Conservation (phyloP, 331 rosid genomes). For the Acacia concinna region DNA sequence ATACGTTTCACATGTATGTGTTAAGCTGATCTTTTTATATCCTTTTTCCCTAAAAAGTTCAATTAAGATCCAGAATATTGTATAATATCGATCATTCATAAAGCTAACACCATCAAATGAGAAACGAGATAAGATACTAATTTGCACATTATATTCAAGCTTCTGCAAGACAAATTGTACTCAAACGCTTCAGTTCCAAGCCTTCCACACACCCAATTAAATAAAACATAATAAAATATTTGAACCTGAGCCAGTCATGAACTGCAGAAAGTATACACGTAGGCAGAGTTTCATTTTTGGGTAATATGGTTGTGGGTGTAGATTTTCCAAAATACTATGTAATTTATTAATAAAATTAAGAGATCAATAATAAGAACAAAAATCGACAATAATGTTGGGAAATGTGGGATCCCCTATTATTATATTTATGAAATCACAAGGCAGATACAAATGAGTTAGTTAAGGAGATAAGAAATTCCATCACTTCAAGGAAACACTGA, state of each 20-base stretch:
- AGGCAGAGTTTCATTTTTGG: background rate
- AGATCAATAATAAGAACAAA: background rate
- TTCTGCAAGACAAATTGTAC: slow-evolving; percentile 21
- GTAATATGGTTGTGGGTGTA: background rate
- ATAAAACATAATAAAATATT: slow-evolving; percentile 5
- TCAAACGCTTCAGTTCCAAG: slow-evolving; percentile 17
- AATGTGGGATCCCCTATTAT: slow-evolving; percentile 37
- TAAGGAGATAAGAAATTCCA: slow-evolving; percentile 57
- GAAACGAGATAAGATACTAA: background rate
- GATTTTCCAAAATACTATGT: background rate
- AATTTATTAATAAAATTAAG: background rate
- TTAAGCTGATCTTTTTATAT: background rate
- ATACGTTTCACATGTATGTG: background rate
- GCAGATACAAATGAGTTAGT: slow-evolving; percentile 50
- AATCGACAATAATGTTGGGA: slow-evolving; percentile 33
- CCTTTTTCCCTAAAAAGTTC: background rate
- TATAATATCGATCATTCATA: background rate
- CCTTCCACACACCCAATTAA: slow-evolving; percentile 13
- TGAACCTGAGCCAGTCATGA: slow-evolving; percentile 15
- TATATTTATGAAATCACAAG: slow-evolving; percentile 26
- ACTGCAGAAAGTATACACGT: background rate
- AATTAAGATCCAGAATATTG: background rate
- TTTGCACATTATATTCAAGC: background rate
- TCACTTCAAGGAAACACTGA: slow-evolving; percentile 82
- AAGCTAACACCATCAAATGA: background rate